Conservation (phyloP, 140 eudicot species). For the Oenanthe javanica region DNA sequence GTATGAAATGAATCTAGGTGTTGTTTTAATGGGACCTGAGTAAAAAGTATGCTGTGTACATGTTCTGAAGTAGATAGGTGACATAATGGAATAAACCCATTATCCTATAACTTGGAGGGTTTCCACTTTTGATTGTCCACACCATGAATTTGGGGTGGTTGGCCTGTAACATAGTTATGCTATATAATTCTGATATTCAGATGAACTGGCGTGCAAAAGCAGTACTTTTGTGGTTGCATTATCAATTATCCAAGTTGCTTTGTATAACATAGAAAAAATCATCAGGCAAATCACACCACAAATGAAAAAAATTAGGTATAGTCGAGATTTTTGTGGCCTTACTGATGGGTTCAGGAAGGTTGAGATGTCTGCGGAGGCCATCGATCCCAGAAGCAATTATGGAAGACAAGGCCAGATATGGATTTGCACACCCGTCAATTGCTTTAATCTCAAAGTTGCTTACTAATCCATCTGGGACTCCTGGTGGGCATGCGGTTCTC, state of each 20-base stretch:
- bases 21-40: neutral
- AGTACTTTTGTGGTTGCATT: neutral
- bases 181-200: neutral
- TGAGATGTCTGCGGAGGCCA: slow-evolving; percentile 60
- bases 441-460: slow-evolving; percentile 96
- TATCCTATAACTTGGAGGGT: neutral
- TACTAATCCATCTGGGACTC: slow-evolving; percentile 67
- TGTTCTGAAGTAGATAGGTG: neutral
- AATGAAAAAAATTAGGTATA: neutral
- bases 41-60: neutral
- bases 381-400: slow-evolving; percentile 85
- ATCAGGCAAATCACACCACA: neutral
- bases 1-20: neutral
- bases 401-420: slow-evolving; percentile 84
- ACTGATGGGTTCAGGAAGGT: slow-evolving; percentile 83
- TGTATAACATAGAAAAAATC: neutral
- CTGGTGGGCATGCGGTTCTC: slow-evolving; percentile 95
- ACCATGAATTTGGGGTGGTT: neutral
- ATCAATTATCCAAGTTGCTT: neutral
- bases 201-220: neutral
- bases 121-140: slow-evolving; percentile 1
- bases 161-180: neutral
- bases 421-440: slow-evolving; percentile 95
- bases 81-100: neutral
- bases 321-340: slow-evolving; percentile 14